Conservation (phyloP, 192 early-diverging fungal genomes). For the Thamnidium elegans region DNA sequence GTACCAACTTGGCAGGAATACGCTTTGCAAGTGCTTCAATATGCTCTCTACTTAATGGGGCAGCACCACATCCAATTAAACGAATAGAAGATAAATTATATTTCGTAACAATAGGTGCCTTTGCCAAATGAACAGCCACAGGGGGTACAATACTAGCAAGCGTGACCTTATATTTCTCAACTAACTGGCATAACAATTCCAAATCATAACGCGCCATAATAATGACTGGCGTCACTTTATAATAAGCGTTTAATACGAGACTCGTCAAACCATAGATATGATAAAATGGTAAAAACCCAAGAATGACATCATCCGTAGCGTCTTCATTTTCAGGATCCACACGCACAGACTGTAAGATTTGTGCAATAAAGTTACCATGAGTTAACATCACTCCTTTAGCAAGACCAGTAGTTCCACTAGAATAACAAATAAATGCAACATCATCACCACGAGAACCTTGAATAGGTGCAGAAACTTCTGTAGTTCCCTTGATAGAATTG, state of each 20-base stretch:
- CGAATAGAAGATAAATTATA: slow-evolving; percentile 68
- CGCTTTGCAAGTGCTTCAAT: slow-evolving; percentile 47
- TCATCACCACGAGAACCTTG: slow-evolving; percentile 18
- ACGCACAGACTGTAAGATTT: neutral
- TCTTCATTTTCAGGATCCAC: neutral
- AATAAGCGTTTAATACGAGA: slow-evolving; percentile 41
- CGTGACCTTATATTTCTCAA: slow-evolving; percentile 70
- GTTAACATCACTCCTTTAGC: slow-evolving; percentile 37
- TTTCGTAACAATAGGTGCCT: slow-evolving; percentile 68
- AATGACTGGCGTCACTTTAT: slow-evolving; percentile 57
- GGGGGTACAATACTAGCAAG: slow-evolving; percentile 39
- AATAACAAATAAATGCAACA: slow-evolving; percentile 34
- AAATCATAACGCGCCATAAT: slow-evolving; percentile 80
- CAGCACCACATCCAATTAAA: slow-evolving; percentile 72
- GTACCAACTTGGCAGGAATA: slow-evolving; percentile 42
- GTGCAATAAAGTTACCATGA: slow-evolving; percentile 31
- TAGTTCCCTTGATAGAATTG: slow-evolving; percentile 6
- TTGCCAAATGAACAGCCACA: slow-evolving; percentile 67
- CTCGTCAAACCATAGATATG: slow-evolving; percentile 69
- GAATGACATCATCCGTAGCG: slow-evolving; percentile 16
- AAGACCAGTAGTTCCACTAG: slow-evolving; percentile 32
- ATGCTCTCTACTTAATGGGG: slow-evolving; percentile 75
- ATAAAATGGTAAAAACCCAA: slow-evolving; percentile 73
- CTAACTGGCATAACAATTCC: slow-evolving; percentile 51
- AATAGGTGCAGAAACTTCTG: neutral